Evolutionary conservation across 2,329 filamentous ascomycete genomes (phyloP), one percentile per base, ranked within the genome.

Genomic region (Colletotrichum eleusines): DNA sequence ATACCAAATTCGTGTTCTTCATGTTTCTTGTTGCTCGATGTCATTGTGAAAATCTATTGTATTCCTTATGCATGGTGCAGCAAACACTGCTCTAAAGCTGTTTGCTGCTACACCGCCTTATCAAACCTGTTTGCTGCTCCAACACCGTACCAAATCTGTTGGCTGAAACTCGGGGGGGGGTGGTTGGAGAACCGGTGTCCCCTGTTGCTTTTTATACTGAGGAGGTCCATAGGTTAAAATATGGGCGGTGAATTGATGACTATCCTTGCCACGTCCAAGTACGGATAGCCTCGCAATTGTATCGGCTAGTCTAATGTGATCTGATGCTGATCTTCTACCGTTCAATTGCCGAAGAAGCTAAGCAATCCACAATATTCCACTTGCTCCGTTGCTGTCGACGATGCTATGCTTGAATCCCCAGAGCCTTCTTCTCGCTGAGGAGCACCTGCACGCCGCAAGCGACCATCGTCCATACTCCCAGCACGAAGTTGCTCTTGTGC

Each of bases 361-460:
- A n/a, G 12, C 8, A 11, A 9, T 7, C 6, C 9, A 31, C 12
- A 7, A n/a, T 16, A 2, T 9, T n/a, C 4, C 7, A 33, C n/a
- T 6, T 16, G 14, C 3, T 14, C 33, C 31, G 1, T 26, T 23
- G 8, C n/a, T 40, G 3, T 20, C 18, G 12, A 2, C 31, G 18
- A 35, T 23, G 44, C 16, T 44, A 2, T 61, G 54, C 4, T 50
- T 42, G 46, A 12, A 35, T 23, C 18, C 31, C 23, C 44, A 61
- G 6, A 28, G n/a, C 44, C 5, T 46, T 35, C 44, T 50, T 38
- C 9, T 69, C 64, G 5, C 66, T 71, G 9, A 69, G 46, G 20
- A 73, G 61, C n/a, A 75, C 74, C 58, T 76, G 76, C 12, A 77
- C 67, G 3, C 73, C 69, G 48, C 69, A 74, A 1, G 64, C 73